Conservation (phyloP, 805 yeast genomes). For the Kuraishia borneana region DNA sequence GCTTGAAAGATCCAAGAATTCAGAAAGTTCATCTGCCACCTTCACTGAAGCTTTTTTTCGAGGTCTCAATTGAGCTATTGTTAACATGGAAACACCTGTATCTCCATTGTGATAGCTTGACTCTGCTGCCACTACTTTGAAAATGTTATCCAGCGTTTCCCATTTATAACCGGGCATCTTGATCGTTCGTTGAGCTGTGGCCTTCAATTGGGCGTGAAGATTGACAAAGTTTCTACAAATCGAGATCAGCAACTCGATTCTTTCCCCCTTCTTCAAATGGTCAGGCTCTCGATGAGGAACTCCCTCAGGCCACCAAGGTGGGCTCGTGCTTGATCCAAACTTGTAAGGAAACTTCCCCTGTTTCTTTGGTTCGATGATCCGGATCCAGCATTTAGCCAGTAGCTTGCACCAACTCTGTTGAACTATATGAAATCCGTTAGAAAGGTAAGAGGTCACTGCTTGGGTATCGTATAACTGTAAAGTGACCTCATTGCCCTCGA, state of each 20-base stretch:
- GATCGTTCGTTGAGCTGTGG: neutral
- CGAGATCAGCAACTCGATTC: conserved; percentile 36
- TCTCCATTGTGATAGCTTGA: too few species aligned
- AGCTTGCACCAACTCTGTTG: conserved; percentile 48
- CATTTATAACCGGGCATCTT: neutral
- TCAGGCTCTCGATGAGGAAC: conserved; percentile 65
- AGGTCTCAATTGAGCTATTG: too few species aligned
- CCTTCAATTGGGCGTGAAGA: neutral
- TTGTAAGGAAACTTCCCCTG: conserved; percentile 57
- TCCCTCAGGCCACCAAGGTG: conserved; percentile 60
- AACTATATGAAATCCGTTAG: conserved; percentile 22
- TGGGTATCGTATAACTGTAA: too few species aligned
- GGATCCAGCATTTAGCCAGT: conserved; percentile 61
- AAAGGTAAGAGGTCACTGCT: conserved; percentile 14
- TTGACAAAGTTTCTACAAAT: conserved; percentile 10
- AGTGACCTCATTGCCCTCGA: too few species aligned
- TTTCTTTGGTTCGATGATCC: conserved; percentile 51
- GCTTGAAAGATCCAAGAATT: too few species aligned
- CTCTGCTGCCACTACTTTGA: neutral
- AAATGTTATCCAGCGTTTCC: neutral
- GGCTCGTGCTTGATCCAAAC: conserved; percentile 33
- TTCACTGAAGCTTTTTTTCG: too few species aligned
- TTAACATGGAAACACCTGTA: too few species aligned
- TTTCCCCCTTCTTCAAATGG: conserved; percentile 49
- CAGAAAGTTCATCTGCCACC: too few species aligned